phyloP scores from a whole-genome alignment of 2,329 filamentous ascomycete genomes.

The Clonostachys chloroleuca region DNA sequence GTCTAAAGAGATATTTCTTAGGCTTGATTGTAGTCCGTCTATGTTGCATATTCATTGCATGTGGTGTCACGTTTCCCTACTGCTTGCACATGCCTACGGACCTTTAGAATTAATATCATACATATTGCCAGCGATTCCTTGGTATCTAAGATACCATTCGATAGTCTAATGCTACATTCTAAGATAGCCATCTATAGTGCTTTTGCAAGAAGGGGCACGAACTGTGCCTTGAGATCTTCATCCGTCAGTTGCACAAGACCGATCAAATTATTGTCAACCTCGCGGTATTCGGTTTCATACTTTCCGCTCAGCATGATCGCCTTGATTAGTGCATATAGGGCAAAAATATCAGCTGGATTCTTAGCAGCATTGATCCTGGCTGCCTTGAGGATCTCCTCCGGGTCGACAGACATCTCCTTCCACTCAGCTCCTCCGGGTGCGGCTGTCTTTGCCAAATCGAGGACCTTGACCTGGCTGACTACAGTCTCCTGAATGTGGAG shows the following conservation, averaged over 20 bases:
- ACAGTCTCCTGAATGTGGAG: conserved; percentile 31
- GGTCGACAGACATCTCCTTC: conserved; percentile 21
- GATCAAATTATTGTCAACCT: not conserved
- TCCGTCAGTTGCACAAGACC: not conserved
- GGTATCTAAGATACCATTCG: too few species aligned
- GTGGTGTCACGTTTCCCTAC: too few species aligned
- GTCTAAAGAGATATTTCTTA: too few species aligned
- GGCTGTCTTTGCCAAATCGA: conserved; percentile 35
- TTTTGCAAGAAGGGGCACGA: not conserved
- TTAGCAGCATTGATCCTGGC: not conserved
- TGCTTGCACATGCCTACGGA: too few species aligned
- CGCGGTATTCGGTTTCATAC: not conserved
- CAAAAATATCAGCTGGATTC: not conserved
- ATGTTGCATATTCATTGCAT: too few species aligned
- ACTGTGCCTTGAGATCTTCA: not conserved
- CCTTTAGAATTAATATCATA: too few species aligned
- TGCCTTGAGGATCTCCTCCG: not conserved
- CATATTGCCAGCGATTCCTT: too few species aligned
- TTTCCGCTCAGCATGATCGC: not conserved
- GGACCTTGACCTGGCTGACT: conserved; percentile 30
- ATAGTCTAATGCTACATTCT: too few species aligned
- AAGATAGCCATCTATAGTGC: too few species aligned
- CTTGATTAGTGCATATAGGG: not conserved
- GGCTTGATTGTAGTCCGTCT: too few species aligned
- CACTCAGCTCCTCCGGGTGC: conserved; percentile 33